These are phyloP conservation scores for Vitis riparia DNA, from an alignment of 164 flowering plant genomes.

Conservation along the genomic window DNA sequence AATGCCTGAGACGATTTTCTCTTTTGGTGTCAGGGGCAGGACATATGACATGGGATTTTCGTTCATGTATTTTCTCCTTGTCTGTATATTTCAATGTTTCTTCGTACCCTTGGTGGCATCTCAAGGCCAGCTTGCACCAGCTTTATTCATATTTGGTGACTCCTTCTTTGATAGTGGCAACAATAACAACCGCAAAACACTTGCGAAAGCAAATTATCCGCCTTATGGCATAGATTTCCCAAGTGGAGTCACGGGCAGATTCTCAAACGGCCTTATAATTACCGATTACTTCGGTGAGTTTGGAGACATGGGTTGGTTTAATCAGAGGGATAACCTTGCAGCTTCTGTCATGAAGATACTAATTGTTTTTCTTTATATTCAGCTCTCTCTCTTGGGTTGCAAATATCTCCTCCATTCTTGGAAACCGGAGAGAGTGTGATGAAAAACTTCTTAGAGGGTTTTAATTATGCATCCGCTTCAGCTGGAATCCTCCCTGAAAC, in stretches of 20 bases:
- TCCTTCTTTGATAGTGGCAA: constrained; percentile 15
- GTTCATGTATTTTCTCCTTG: too few relatives aligned
- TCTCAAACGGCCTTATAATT: constrained; percentile 16
- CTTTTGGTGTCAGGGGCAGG: too few relatives aligned
- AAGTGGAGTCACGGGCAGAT: constrained; percentile 12
- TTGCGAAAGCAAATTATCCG: constrained; percentile 5
- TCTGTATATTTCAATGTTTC: too few relatives aligned
- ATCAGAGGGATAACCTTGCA: too few relatives aligned
- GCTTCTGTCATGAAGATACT: neutral
- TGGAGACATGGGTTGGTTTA: too few relatives aligned
- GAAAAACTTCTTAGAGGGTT: constrained; percentile 1
- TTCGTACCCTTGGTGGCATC: too few relatives aligned
- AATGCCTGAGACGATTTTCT: too few relatives aligned
- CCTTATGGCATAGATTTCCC: constrained; percentile 19
- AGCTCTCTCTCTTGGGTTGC: constrained; percentile 14
- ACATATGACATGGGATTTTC: too few relatives aligned
- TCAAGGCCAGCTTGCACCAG: constrained; percentile 10
- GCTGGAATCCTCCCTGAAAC: constrained; percentile 15
- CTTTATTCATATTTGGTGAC: constrained; percentile 15
- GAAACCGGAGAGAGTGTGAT: neutral
- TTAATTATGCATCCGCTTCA: constrained; percentile 16
- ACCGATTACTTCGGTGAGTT: constrained; percentile 14
- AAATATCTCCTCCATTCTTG: constrained; percentile 9
- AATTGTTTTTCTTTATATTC: neutral
- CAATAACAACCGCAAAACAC: neutral